These are phyloP conservation scores for Trichophaea hybrida DNA, from an alignment of 2,329 filamentous ascomycete species.

Conservation along the genomic window DNA sequence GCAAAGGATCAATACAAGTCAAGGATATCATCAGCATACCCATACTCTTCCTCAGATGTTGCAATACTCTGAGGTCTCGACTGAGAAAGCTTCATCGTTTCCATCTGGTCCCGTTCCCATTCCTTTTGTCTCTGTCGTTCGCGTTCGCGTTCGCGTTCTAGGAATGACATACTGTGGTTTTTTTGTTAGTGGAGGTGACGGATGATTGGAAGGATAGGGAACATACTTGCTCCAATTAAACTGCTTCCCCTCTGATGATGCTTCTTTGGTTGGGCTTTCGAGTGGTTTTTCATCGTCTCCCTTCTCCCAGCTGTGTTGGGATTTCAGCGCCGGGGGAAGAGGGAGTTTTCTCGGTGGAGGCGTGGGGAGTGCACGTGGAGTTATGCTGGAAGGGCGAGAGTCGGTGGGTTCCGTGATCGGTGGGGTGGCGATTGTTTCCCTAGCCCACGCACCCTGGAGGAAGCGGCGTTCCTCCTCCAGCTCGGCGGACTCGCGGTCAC, in stretches of 20 bases:
- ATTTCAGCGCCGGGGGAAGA: constrained; percentile 1
- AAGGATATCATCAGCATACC: constrained; percentile 24
- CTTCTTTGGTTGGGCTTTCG: neutral
- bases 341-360: constrained; percentile 19
- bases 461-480: constrained; percentile 17
- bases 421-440: constrained; percentile 8
- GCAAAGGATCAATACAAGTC: constrained; percentile 21
- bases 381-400: constrained; percentile 8
- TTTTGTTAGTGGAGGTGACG: neutral
- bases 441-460: constrained; percentile 16
- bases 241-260: neutral
- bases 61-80: no score
- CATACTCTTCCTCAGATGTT: constrained; percentile 12
- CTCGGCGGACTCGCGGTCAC: constrained; percentile 14
- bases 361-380: constrained; percentile 21
- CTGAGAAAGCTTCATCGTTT: constrained; percentile 31
- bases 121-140: constrained; percentile 62
- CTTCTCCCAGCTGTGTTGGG: neutral
- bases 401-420: constrained; percentile 16
- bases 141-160: constrained; percentile 69
- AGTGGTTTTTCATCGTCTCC: constrained; percentile 1
- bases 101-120: constrained; percentile 63
- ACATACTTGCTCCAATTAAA: neutral
- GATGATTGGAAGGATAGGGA: neutral
- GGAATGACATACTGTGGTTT: constrained; percentile 43